phyloP scores from a whole-genome alignment of 2,329 filamentous ascomycete genomes.

The Tolypocladium inflatum region DNA sequence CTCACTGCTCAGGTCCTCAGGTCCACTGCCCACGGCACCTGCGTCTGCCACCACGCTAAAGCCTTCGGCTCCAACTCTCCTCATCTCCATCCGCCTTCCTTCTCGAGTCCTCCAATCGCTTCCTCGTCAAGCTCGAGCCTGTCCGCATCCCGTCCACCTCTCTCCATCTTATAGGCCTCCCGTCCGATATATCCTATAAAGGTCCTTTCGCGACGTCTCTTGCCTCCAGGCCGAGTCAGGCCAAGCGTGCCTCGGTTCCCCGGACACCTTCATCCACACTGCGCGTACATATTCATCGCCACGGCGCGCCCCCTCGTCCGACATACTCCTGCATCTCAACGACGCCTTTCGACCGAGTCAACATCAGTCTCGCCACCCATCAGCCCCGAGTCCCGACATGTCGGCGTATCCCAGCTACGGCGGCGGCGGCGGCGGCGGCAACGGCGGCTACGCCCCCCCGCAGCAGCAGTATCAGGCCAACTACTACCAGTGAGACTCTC shows the following conservation, averaged over 20 bases:
- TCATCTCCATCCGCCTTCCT: background rate
- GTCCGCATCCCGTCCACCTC: background rate
- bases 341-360: background rate
- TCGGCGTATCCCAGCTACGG: constrained; percentile 53
- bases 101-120: background rate
- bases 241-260: background rate
- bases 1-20: background rate
- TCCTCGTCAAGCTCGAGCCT: background rate
- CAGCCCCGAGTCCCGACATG: constrained; percentile 30
- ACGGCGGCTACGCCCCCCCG: constrained; percentile 33
- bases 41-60: background rate
- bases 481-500: constrained; percentile 9
- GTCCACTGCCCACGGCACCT: background rate
- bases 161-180: background rate
- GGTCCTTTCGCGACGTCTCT: background rate
- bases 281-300: background rate
- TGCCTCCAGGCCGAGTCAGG: background rate
- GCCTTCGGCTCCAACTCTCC: background rate
- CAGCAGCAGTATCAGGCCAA: constrained; percentile 30
- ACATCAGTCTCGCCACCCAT: background rate
- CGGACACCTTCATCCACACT: background rate
- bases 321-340: background rate
- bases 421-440: constrained; percentile 38
- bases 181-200: background rate
- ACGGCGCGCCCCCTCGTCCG: background rate